A percentile compares a stretch with the other conserved stretches of the same genome.
These are phyloP conservation scores for Plectosphaerella sp. DNA, from an alignment of 2,329 filamentous ascomycete genomes.

Conservation along the genomic window DNA sequence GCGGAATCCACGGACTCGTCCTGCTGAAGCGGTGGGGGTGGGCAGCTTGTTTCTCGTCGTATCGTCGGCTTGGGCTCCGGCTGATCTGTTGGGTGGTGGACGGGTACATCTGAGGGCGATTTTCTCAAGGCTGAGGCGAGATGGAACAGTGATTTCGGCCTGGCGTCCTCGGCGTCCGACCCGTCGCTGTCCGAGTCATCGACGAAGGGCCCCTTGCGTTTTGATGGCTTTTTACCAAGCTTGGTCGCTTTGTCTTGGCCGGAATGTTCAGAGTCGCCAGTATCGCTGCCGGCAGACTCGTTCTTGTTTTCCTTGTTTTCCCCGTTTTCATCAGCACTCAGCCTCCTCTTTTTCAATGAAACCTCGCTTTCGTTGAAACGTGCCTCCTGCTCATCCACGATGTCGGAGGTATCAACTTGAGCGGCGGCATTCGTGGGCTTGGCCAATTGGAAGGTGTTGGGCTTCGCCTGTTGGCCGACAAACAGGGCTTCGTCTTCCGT, in stretches of 20 bases:
- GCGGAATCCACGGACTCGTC: slow-evolving; percentile 25
- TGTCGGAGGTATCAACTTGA: neutral
- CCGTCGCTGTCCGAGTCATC: slow-evolving; percentile 59
- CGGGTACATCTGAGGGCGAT: neutral
- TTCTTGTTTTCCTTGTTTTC: neutral
- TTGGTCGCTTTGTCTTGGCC: slow-evolving; percentile 2
- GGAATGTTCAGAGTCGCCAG: neutral
- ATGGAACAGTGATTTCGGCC: too few relatives aligned
- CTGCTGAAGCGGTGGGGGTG: slow-evolving; percentile 18
- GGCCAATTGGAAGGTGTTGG: neutral
- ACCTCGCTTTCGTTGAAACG: slow-evolving; percentile 28
- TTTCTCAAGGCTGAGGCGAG: too few relatives aligned
- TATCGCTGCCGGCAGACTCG: neutral
- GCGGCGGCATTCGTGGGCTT: slow-evolving; percentile 5
- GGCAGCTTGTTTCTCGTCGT: slow-evolving; percentile 8
- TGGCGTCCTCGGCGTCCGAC: slow-evolving; percentile 2
- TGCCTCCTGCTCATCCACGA: slow-evolving; percentile 3
- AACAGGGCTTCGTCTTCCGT: slow-evolving; percentile 58
- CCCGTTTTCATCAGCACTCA: slow-evolving; percentile 19
- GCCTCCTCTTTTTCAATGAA: slow-evolving; percentile 36
- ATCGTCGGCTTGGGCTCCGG: too few relatives aligned
- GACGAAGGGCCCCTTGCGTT: slow-evolving; percentile 57
- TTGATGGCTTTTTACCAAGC: slow-evolving; percentile 12
- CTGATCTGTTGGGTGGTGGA: neutral
- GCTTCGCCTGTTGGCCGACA: slow-evolving; percentile 19